Evolutionary conservation across 1,284 basidiomycete genomes (phyloP), one percentile per base, ranked within the genome.

Genomic region (Sphaerobolus stellatus): DNA sequence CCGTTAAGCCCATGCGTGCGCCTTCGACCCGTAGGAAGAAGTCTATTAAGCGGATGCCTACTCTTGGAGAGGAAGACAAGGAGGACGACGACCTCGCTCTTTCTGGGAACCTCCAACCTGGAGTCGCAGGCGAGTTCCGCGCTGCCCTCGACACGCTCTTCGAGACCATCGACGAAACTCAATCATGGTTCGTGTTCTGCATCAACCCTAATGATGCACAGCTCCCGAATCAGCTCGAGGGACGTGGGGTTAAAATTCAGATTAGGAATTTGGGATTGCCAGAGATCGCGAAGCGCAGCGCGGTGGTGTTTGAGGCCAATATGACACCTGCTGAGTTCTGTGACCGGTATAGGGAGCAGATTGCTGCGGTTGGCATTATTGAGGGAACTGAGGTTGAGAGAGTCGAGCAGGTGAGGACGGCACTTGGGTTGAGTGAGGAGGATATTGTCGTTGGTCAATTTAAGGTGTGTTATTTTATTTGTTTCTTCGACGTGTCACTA

Each of bases 201-300:
- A 71, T 98, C 60, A 94, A 92, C 63, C 94, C 94, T 9, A 98
- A 98, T 67, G 94, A 98, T 73, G 89, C 91, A 18, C 94, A 97
- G 68, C 74, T 98, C 18, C 92, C 94, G 28, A 93, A 94, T 66
- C 94, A 98, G 69, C 75, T 97, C 54, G 96, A 99, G 73, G 91
- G 92, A 2, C 80, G 93, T 31, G 87, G 88, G 28, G 86, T 98
- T 56, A 97, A 96, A 69, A 90, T 91, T 0, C 96, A 98, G 72
- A 87, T 98, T 51, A 81, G 90, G 56, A 90, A 89, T 52, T 69
- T 89, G 31, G 92, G 93, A 0, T 64, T 98, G 57, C 76, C 87
- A 2, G 90, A 94, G 71, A 82, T 98, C 62, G 82, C 88, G 4
- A 83, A 81, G 63, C 74, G 88, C 45, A 80, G 80, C 46, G 79